Conservation (phyloP, 1,284 basidiomycete genomes). For the Exobasidium cylindrosporum region DNA sequence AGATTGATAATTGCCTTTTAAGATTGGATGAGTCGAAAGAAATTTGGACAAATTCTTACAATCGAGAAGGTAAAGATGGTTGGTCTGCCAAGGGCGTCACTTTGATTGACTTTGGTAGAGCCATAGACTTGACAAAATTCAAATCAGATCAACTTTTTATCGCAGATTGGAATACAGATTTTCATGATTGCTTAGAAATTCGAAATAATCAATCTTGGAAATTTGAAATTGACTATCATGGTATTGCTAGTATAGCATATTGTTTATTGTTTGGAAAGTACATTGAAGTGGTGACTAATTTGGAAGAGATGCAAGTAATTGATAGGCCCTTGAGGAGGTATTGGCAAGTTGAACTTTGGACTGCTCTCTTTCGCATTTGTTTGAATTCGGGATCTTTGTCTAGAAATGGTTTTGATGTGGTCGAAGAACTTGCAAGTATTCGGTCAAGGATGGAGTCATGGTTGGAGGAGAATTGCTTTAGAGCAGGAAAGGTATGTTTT, state of each 20-base stretch:
- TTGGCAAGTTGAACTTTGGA: conserved; percentile 90
- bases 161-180: conserved; percentile 71
- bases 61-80: conserved; percentile 71
- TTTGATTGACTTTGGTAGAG: conserved; percentile 93
- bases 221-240: conserved; percentile 92
- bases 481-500: conserved; percentile 64
- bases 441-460: conserved; percentile 80
- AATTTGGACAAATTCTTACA: conserved; percentile 75
- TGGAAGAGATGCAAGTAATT: conserved; percentile 11
- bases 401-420: conserved; percentile 65
- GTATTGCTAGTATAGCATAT: conserved; percentile 85
- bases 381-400: conserved; percentile 63
- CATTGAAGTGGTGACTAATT: conserved; percentile 56
- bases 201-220: conserved; percentile 80
- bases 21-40: conserved; percentile 74
- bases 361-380: conserved; percentile 74
- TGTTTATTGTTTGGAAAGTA: conserved; percentile 96
- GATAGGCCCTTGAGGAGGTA: conserved; percentile 82
- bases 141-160: conserved; percentile 70
- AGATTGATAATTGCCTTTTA: conserved; percentile 97
- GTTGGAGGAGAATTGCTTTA: conserved; percentile 67
- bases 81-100: conserved; percentile 86
- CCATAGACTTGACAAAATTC: conserved; percentile 67
- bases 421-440: conserved; percentile 60
- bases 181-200: conserved; percentile 89